Evolutionary conservation across 306 rosid genomes (phyloP).

Genomic region (Glycyrrhiza uralensis): DNA sequence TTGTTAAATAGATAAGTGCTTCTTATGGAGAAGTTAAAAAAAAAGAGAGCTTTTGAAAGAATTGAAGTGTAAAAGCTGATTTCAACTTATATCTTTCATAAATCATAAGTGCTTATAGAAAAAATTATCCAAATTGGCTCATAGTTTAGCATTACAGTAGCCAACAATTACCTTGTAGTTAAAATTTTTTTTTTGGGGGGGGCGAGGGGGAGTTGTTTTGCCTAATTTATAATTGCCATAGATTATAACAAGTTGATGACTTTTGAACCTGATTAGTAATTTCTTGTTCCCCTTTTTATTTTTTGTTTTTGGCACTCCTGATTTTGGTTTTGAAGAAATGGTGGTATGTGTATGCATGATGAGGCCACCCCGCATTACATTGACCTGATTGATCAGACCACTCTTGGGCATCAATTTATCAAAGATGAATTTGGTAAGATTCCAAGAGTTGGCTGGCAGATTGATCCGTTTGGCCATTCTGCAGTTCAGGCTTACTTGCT

Average conservation of each 20-base stretch:
- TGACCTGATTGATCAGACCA: conserved; percentile 84
- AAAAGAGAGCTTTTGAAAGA: too few species aligned
- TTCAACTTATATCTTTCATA: too few species aligned
- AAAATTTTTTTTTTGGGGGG: neutral
- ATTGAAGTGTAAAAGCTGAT: too few species aligned
- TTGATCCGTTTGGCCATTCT: conserved; percentile 83
- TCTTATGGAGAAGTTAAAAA: too few species aligned
- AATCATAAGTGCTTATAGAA: too few species aligned
- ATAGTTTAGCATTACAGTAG: neutral
- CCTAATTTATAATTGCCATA: neutral
- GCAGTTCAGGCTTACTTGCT: conserved; percentile 87
- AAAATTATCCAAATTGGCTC: too few species aligned
- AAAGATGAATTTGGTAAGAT: conserved; percentile 55
- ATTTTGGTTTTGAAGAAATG: conserved; percentile 53
- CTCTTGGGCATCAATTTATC: conserved; percentile 71
- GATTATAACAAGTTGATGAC: conserved; percentile 2
- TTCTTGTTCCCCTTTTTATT: neutral
- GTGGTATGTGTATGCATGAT: conserved; percentile 88
- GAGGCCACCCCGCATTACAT: conserved; percentile 84
- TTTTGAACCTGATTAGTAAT: neutral
- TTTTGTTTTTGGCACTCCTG: conserved; percentile 9
- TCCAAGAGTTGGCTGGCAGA: conserved; percentile 93
- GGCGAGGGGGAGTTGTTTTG: neutral
- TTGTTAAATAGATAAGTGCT: too few species aligned
- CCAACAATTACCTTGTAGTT: neutral